Conservation (phyloP, 352 stramenopile species). For the Phytophthora boehmeriae region DNA sequence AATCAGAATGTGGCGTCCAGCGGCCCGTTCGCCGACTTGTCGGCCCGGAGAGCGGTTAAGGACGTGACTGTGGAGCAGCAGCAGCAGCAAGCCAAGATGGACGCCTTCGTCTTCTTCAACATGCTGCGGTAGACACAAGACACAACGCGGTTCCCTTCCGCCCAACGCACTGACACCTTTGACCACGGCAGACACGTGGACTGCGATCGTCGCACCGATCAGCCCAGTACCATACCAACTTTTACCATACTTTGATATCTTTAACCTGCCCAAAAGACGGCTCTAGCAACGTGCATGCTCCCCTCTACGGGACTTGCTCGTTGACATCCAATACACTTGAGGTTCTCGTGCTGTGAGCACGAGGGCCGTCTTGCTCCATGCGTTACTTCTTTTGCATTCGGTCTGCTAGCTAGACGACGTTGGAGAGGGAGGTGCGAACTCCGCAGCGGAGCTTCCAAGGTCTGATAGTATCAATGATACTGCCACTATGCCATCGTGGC, state of each 20-base stretch:
- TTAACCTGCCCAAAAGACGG: too few relatives aligned
- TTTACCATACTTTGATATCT: slow-evolving; percentile 36
- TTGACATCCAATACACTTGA: slow-evolving; percentile 28
- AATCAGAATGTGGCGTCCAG: slow-evolving; percentile 30
- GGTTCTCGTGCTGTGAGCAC: slow-evolving; percentile 21
- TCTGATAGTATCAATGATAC: too few relatives aligned
- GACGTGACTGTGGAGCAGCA: slow-evolving; percentile 32
- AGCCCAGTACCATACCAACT: slow-evolving; percentile 10
- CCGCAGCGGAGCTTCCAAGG: too few relatives aligned
- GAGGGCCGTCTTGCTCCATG: slow-evolving; percentile 18
- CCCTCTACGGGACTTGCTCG: slow-evolving; percentile 6
- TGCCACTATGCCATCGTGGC: too few relatives aligned
- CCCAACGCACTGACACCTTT: not conserved
- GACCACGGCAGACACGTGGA: not conserved
- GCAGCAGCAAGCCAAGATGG: slow-evolving; percentile 45
- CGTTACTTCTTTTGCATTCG: slow-evolving; percentile 5
- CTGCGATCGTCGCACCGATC: not conserved
- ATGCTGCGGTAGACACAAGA: slow-evolving; percentile 44
- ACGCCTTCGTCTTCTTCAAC: slow-evolving; percentile 52
- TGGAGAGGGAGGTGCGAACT: too few relatives aligned
- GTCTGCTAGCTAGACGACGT: too few relatives aligned
- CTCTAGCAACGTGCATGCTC: slow-evolving; percentile 12
- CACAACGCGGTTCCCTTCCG: not conserved
- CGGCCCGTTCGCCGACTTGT: slow-evolving; percentile 26
- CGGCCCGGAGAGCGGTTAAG: slow-evolving; percentile 19